These are phyloP conservation scores for Aschersonia sp. DNA, from an alignment of 2,329 filamentous ascomycete species.

Conservation along the genomic window DNA sequence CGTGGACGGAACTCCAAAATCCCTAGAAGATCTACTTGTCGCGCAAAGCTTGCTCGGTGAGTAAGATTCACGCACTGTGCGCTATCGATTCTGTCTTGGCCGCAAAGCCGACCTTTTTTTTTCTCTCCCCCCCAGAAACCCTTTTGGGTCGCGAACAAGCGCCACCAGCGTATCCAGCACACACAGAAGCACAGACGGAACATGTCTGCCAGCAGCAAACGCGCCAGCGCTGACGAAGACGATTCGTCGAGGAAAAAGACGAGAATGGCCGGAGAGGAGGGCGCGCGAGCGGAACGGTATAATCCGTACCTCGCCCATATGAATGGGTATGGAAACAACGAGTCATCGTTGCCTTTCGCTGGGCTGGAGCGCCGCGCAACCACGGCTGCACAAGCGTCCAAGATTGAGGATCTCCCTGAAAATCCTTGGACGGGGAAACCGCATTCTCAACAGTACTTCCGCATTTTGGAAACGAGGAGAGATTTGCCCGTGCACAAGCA, in stretches of 20 bases:
- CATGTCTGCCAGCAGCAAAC: slow-evolving; percentile 18
- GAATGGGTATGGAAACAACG: slow-evolving; percentile 26
- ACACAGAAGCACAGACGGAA: neutral
- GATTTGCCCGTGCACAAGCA: slow-evolving; percentile 87
- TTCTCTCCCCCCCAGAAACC: too few relatives aligned
- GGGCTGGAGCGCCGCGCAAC: slow-evolving; percentile 66
- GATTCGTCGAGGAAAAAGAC: slow-evolving; percentile 28
- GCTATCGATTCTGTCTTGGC: too few relatives aligned
- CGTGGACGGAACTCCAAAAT: too few relatives aligned
- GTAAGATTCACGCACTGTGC: too few relatives aligned
- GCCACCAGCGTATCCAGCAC: too few relatives aligned
- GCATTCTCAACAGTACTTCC: slow-evolving; percentile 75
- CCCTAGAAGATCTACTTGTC: too few relatives aligned
- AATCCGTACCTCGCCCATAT: slow-evolving; percentile 92
- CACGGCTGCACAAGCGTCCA: slow-evolving; percentile 58
- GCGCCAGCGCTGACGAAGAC: slow-evolving; percentile 28
- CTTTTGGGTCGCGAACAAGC: too few relatives aligned
- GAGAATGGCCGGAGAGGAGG: slow-evolving; percentile 18
- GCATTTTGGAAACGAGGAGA: slow-evolving; percentile 70
- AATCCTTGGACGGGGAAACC: slow-evolving; percentile 75
- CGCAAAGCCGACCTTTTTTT: too few relatives aligned
- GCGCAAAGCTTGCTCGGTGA: too few relatives aligned
- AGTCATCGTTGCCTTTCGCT: slow-evolving; percentile 29
- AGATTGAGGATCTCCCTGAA: slow-evolving; percentile 62
- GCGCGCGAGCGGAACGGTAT: slow-evolving; percentile 15